These are phyloP conservation scores for Pseudocercospora vitis DNA, from an alignment of 2,329 filamentous ascomycete genomes.

Conservation along the genomic window DNA sequence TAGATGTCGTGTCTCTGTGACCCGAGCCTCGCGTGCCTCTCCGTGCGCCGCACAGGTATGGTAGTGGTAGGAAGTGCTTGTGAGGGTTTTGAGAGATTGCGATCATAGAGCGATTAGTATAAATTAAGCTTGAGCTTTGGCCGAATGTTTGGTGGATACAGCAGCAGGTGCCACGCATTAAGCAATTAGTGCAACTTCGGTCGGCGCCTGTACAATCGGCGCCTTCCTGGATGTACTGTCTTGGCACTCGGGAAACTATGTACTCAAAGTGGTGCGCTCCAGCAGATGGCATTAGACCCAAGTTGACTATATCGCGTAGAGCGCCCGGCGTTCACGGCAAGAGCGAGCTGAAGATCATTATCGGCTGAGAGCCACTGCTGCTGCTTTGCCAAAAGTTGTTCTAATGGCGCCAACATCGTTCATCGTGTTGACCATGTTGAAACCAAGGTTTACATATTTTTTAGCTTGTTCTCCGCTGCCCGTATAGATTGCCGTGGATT, in stretches of 20 bases:
- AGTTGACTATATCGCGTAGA: too few relatives aligned
- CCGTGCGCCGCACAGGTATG: too few relatives aligned
- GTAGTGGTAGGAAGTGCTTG: not conserved
- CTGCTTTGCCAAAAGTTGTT: conserved; percentile 31
- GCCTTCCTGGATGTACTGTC: too few relatives aligned
- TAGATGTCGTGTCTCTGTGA: not conserved
- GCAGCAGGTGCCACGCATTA: not conserved
- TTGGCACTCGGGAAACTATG: too few relatives aligned
- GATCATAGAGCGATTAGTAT: not conserved
- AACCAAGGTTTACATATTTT: conserved; percentile 54
- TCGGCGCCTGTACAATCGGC: too few relatives aligned
- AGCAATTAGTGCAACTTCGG: conserved; percentile 8
- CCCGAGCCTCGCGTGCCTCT: too few relatives aligned
- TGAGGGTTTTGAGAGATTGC: not conserved
- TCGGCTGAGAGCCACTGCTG: conserved; percentile 28
- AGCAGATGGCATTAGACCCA: too few relatives aligned
- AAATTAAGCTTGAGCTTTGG: conserved; percentile 7
- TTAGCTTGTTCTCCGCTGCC: conserved; percentile 53
- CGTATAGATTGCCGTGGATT: conserved; percentile 57
- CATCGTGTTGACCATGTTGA: conserved; percentile 52
- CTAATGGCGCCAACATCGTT: conserved; percentile 37
- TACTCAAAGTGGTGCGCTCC: too few relatives aligned
- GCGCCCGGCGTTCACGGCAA: too few relatives aligned
- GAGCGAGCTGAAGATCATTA: too few relatives aligned
- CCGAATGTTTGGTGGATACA: conserved; percentile 2